Conservation (phyloP, 306 rosid species). For the Betula pendula region DNA sequence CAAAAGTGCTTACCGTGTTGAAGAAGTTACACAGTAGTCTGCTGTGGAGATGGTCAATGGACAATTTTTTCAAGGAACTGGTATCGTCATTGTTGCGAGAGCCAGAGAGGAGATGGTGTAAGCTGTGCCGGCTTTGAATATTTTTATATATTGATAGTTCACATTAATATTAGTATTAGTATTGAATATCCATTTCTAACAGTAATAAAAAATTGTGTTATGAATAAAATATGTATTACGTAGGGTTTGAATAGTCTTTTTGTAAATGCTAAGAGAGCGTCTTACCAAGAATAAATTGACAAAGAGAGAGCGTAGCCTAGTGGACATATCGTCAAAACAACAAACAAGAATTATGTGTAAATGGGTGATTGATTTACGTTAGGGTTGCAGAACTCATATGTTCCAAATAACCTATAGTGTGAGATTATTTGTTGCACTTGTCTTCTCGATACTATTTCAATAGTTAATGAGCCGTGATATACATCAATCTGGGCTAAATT, state of each 20-base stretch:
- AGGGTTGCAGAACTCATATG: no score
- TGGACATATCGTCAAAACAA: not conserved
- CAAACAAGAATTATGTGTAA: no score
- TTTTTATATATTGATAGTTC: constrained; percentile 14
- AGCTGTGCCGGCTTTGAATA: constrained; percentile 55
- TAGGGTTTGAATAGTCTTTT: constrained; percentile 8
- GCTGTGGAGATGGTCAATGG: constrained; percentile 17
- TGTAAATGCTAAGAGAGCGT: constrained; percentile 15
- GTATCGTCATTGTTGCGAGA: not conserved
- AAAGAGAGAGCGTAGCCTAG: not conserved
- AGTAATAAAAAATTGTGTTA: not conserved
- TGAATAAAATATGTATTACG: not conserved
- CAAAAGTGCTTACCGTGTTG: constrained; percentile 15
- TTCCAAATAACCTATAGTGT: no score
- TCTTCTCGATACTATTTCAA: no score
- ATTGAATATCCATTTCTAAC: not conserved
- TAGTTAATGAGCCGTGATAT: no score
- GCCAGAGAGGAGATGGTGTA: constrained; percentile 28
- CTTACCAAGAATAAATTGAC: not conserved
- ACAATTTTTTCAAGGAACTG: not conserved
- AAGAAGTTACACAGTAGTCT: not conserved
- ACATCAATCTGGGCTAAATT: no score
- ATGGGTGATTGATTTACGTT: no score
- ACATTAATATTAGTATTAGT: not conserved
- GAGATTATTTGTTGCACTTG: no score